A percentile compares a stretch with the other conserved stretches of the same genome.
phyloP scores from a whole-genome alignment of 2,329 filamentous ascomycete genomes.

The Penicillium sp. region DNA sequence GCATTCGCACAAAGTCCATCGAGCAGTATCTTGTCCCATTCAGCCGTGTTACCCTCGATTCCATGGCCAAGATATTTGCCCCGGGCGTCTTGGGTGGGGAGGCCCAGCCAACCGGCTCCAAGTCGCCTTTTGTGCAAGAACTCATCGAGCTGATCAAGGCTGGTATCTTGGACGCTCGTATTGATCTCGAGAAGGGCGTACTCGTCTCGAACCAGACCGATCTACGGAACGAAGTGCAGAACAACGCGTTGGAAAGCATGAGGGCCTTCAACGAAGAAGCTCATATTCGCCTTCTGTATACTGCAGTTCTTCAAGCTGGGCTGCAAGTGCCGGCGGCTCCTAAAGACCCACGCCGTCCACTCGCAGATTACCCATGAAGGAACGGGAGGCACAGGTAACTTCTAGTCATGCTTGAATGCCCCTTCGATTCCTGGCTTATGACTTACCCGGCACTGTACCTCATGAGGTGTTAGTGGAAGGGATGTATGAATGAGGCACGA shows the following conservation, averaged over 20 bases:
- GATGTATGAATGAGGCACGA: constrained; percentile 18
- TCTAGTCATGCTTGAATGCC: not conserved
- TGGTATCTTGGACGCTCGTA: constrained; percentile 66
- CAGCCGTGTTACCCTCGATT: constrained; percentile 74
- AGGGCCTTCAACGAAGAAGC: constrained; percentile 69
- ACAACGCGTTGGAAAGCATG: constrained; percentile 61
- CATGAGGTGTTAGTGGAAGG: not conserved
- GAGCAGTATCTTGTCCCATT: constrained; percentile 89
- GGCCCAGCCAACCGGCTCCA: constrained; percentile 57
- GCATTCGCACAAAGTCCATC: constrained; percentile 85
- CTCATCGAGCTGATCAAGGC: constrained; percentile 70
- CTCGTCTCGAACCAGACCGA: constrained; percentile 67
- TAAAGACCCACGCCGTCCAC: constrained; percentile 5
- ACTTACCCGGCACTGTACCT: not conserved
- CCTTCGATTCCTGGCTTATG: not conserved
- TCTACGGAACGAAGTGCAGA: constrained; percentile 64
- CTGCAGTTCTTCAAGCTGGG: constrained; percentile 69
- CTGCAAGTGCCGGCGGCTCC: constrained; percentile 57
- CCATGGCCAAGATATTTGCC: constrained; percentile 72
- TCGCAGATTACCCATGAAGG: not conserved
- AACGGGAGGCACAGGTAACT: not conserved
- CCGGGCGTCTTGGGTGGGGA: constrained; percentile 37
- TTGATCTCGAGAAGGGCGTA: constrained; percentile 78
- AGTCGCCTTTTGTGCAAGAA: constrained; percentile 51
- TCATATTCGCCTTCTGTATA: constrained; percentile 67